Evolutionary conservation across 1,284 basidiomycete genomes (phyloP).

Genomic region (Austropuccinia psidii): DNA sequence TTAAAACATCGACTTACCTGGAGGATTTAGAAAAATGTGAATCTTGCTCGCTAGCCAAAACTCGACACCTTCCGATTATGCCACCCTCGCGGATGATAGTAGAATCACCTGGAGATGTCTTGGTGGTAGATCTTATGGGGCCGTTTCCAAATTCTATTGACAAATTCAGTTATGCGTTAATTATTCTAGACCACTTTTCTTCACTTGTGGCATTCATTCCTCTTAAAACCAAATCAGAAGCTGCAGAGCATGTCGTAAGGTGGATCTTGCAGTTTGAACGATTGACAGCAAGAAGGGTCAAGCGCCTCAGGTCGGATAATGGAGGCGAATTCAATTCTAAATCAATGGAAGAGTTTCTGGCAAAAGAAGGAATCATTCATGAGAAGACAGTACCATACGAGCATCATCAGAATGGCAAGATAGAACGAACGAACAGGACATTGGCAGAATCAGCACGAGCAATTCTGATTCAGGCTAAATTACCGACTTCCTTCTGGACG

Average conservation of each 20-base stretch:
- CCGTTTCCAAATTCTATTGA: too few species aligned
- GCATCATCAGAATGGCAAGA: not conserved
- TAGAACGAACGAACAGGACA: not conserved
- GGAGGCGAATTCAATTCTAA: not conserved
- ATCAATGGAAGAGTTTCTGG: not conserved
- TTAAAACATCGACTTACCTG: too few species aligned
- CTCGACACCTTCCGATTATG: too few species aligned
- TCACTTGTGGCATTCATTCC: too few species aligned
- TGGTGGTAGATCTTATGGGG: too few species aligned
- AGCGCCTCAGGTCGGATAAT: not conserved
- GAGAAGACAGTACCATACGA: not conserved
- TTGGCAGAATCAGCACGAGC: not conserved
- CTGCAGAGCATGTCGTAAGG: not conserved
- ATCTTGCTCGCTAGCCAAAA: too few species aligned
- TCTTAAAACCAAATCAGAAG: not conserved
- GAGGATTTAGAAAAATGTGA: too few species aligned
- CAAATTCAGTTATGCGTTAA: too few species aligned
- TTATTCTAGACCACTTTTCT: too few species aligned
- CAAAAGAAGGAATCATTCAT: not conserved
- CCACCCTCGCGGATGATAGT: too few species aligned
- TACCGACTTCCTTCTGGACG: not conserved
- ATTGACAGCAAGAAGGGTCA: not conserved
- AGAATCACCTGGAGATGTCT: too few species aligned
- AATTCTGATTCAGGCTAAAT: not conserved
- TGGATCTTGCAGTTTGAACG: not conserved